Conservation (phyloP, 2,329 filamentous ascomycete species). For the Sarocladium oryzae region DNA sequence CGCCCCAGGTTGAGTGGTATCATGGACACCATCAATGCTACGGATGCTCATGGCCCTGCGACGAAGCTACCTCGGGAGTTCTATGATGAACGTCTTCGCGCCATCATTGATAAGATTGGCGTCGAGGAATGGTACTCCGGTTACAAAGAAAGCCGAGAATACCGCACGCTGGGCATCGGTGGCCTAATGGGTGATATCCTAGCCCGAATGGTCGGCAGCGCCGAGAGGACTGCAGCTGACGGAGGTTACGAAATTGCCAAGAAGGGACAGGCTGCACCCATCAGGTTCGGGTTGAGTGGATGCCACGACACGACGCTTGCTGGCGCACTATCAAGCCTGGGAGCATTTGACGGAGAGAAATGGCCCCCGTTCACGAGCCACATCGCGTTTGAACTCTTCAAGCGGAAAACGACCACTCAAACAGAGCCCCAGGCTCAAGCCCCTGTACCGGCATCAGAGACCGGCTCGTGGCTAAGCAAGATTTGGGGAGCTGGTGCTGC, state of each 20-base stretch:
- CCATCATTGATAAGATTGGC: constrained; percentile 66
- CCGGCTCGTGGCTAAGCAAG: constrained; percentile 15
- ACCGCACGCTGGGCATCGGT: constrained; percentile 84
- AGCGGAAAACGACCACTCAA: constrained; percentile 26
- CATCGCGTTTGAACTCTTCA: constrained; percentile 86
- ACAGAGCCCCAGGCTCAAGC: constrained; percentile 21
- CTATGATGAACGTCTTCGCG: constrained; percentile 67
- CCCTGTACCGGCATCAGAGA: constrained; percentile 7
- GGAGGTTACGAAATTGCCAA: constrained; percentile 41
- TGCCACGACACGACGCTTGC: constrained; percentile 94
- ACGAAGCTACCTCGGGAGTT: constrained; percentile 80
- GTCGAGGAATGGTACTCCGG: constrained; percentile 93
- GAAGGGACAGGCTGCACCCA: constrained; percentile 26
- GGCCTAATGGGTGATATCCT: constrained; percentile 78
- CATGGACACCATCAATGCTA: constrained; percentile 91
- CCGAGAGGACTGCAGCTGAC: constrained; percentile 49
- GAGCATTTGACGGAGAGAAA: constrained; percentile 62
- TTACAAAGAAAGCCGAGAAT: constrained; percentile 78
- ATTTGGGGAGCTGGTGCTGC: constrained; percentile 3
- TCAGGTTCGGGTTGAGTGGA: constrained; percentile 74
- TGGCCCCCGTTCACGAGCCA: constrained; percentile 96
- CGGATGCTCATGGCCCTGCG: constrained; percentile 66
- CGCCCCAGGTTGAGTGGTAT: constrained; percentile 81
- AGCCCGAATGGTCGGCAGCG: constrained; percentile 62
- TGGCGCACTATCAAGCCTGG: constrained; percentile 68